Base-by-base conservation (phyloP, 106 monocot genomes). In the Acanthochlamys bracteata region DNA sequence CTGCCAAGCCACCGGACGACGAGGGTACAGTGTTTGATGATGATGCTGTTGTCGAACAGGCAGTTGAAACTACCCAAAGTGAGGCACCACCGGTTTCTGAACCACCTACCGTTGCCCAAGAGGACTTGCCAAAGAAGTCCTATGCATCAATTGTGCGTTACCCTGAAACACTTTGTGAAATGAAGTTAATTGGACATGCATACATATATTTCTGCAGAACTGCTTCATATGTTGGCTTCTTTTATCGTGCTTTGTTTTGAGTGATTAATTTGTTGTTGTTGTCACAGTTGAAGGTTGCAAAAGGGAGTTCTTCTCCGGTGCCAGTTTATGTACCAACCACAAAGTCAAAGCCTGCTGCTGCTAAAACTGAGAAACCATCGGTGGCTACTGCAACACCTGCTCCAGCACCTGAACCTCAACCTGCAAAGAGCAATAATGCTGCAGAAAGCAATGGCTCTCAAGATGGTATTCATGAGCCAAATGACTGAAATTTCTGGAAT, bases 81-180 rank as follows among this genome's bases (percentile, higher is more conserved):
- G 52, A 19, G 26, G 25, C 57, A 20, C 43, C 40, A 3, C 17
- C 22, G 21, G 25, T 25, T 56, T n/a, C 42, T 65, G 43, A 56
- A 33, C 23, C 23, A 6, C 26, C 42, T 45, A 15, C 64, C 43
- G 63, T 46, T 13, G 19, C 26, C 17, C 55, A 65, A 46, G 72
- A 65, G 25, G 64, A 64, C 20, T 23, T 20, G 0, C 74, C 77
- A 25, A 90, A 86, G 69, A 86, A 80, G 73, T 85, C 90, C 64
- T 90, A 90, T 80, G 83, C 83, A 49, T 74, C 74, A 60, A 79
- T 83, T 72, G 83, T 83, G 65, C 78, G 63, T 45, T 20, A 20
- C 9, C 55, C 21, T 15, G n/a, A 13, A 55, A 20, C 11, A 22
- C 10, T 8, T 2, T 55, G 20, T 55, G 1, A 10, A 0, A 19